Percentiles rank a stretch among this genome's conserved stretches.
Conservation (phyloP, 805 yeast genomes). For the Cyberlindnera mississippiensis region DNA sequence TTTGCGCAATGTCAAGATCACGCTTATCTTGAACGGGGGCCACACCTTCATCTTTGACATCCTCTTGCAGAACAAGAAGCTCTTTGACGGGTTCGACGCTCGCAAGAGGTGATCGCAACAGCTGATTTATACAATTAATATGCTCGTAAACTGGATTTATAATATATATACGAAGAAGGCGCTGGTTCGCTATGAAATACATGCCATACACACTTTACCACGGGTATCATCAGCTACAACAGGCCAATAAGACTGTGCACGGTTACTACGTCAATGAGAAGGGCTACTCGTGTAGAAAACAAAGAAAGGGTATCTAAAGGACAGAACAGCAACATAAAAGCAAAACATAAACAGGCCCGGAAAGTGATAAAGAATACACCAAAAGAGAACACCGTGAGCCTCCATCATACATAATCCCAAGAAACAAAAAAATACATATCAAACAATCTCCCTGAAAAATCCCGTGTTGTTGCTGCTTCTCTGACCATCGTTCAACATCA, state of each 20-base stretch:
- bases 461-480: constrained; percentile 13
- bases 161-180: not conserved
- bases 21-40: constrained; percentile 52
- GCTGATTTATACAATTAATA: not conserved
- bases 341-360: no score
- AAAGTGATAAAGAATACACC: no score
- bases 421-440: constrained; percentile 2
- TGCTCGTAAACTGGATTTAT: not conserved
- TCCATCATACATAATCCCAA: not conserved
- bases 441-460: constrained; percentile 26
- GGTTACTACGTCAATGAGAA: not conserved
- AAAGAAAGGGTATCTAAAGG: no score
- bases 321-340: no score
- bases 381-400: no score
- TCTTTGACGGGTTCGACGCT: constrained; percentile 37
- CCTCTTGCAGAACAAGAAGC: constrained; percentile 42
- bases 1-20: constrained; percentile 37
- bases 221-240: no score
- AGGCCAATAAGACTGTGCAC: no score
- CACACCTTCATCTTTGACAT: constrained; percentile 57
- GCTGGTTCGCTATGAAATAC: not conserved
- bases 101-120: constrained; percentile 5
- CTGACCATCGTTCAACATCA: constrained; percentile 11
- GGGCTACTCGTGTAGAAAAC: no score
- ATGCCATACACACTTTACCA: no score